Base-by-base conservation (phyloP, 2,329 filamentous ascomycete species). In the Ceratocystiopsis minuta region DNA sequence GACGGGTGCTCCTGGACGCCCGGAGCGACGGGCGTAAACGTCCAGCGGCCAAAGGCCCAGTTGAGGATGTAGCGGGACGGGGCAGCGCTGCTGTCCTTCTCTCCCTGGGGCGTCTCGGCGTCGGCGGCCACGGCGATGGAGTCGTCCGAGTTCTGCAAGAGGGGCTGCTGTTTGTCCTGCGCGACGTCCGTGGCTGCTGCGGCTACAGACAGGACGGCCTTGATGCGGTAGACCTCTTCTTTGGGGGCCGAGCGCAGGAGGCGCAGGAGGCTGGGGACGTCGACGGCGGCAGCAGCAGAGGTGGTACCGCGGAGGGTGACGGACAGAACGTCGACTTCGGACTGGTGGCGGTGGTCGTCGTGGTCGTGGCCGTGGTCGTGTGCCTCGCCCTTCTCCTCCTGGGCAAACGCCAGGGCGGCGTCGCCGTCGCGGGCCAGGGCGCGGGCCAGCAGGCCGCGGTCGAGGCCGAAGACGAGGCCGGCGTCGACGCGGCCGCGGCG, bases 21-120 rank as follows among this genome's bases (percentile, higher is more conserved):
- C 9, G 56, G 55, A 0, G 57, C 54, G 4, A 69, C 54, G 5
- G 72, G 67, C 2, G 86, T 92, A 54, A 88, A 94, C 0, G 77
- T 93, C 88, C 90, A 98, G 28, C 90, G 72, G 1, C 86, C 86
- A 61, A 98, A 98, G 0, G 90, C 90, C 90, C 90, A 98, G 58
- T 98, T 98, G 45, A 98, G 70, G 37, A 98, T 94, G 55, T 90
- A 95, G 43, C 82, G 68, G 3, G 54, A 56, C 10, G 53, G 43
- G 6, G 49, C 41, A 20, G 51, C 46, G 3, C 14, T 15, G 31
- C 17, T 20, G 17, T 20, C 7, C 2, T 33, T n/a, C n/a, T n/a
- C n/a, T n/a, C n/a, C n/a, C n/a, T n/a, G n/a, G n/a, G n/a, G n/a
- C n/a, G n/a, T n/a, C n/a, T n/a, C n/a, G n/a, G n/a, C 12, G 32